Conservation (phyloP, 805 yeast species). For the Kodamaea leandrae region DNA sequence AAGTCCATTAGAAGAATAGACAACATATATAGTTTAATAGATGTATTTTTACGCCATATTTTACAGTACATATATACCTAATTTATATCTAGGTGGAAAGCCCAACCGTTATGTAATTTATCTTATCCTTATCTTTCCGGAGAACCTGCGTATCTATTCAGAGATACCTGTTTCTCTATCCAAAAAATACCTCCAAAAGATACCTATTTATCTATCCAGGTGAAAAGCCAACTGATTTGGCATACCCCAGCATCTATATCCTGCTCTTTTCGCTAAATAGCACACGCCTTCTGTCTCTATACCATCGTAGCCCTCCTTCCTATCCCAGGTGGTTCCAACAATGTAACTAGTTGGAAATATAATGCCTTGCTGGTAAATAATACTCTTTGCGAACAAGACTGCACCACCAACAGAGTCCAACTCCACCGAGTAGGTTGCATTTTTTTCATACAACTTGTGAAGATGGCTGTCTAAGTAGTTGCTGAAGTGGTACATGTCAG, state of each 20-base stretch:
- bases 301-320: slow-evolving; percentile 51
- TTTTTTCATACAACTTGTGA: slow-evolving; percentile 5
- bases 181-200: neutral
- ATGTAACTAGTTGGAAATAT: slow-evolving; percentile 45
- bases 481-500: slow-evolving; percentile 29
- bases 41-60: too few species aligned
- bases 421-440: slow-evolving; percentile 18
- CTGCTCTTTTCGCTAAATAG: slow-evolving; percentile 43
- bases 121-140: too few species aligned
- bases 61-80: too few species aligned
- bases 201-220: slow-evolving; percentile 9
- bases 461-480: slow-evolving; percentile 15
- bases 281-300: slow-evolving; percentile 55
- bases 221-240: slow-evolving; percentile 47
- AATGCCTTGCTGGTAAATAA: slow-evolving; percentile 45
- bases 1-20: slow-evolving; percentile 25
- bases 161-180: too few species aligned
- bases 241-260: slow-evolving; percentile 49
- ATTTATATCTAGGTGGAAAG: too few species aligned
- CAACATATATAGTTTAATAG: too few species aligned
- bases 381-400: slow-evolving; percentile 42
- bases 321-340: slow-evolving; percentile 47
- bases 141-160: too few species aligned
- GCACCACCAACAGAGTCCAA: slow-evolving; percentile 56
- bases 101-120: too few species aligned